These are phyloP conservation scores for Coniferiporia weirii DNA, from an alignment of 1,284 basidiomycete genomes.

Conservation along the genomic window DNA sequence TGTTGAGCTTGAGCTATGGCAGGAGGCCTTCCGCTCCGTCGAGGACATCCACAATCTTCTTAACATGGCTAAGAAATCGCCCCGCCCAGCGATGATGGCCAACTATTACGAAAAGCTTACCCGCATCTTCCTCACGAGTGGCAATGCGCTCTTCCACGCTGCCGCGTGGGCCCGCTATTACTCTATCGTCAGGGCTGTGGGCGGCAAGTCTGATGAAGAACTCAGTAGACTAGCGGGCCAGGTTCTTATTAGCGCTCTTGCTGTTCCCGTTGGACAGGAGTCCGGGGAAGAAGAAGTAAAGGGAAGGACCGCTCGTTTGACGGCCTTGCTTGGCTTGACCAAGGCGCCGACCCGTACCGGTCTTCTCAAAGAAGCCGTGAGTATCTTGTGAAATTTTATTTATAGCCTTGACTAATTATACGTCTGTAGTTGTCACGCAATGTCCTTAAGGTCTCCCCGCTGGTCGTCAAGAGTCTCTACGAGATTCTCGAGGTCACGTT, in stretches of 20 bases:
- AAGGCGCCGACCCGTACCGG: constrained; percentile 85
- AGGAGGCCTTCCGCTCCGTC: constrained; percentile 97
- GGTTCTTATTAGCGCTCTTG: constrained; percentile 89
- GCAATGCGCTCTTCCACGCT: constrained; percentile 93
- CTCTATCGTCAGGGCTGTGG: constrained; percentile 57
- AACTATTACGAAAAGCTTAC: constrained; percentile 99
- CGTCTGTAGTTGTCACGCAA: constrained; percentile 66
- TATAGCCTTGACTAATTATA: constrained; percentile 11
- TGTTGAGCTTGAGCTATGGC: constrained; percentile 98
- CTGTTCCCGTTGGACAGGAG: constrained; percentile 82
- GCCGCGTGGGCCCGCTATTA: constrained; percentile 94
- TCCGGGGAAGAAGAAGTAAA: constrained; percentile 71
- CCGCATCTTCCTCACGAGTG: constrained; percentile 92
- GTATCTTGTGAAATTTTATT: constrained; percentile 26
- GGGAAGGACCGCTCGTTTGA: constrained; percentile 73
- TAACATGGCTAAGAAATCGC: constrained; percentile 83
- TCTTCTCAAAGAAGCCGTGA: constrained; percentile 80
- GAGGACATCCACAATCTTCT: constrained; percentile 98
- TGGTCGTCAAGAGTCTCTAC: constrained; percentile 78
- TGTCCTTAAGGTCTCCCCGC: constrained; percentile 79
- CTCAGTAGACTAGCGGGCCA: constrained; percentile 82
- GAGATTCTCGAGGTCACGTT: constrained; percentile 92
- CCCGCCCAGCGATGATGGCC: constrained; percentile 95
- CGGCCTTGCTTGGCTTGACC: constrained; percentile 81
- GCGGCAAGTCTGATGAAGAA: constrained; percentile 74